phyloP scores from a whole-genome alignment of 2,329 filamentous ascomycete genomes.

The Huntiella abstrusa region DNA sequence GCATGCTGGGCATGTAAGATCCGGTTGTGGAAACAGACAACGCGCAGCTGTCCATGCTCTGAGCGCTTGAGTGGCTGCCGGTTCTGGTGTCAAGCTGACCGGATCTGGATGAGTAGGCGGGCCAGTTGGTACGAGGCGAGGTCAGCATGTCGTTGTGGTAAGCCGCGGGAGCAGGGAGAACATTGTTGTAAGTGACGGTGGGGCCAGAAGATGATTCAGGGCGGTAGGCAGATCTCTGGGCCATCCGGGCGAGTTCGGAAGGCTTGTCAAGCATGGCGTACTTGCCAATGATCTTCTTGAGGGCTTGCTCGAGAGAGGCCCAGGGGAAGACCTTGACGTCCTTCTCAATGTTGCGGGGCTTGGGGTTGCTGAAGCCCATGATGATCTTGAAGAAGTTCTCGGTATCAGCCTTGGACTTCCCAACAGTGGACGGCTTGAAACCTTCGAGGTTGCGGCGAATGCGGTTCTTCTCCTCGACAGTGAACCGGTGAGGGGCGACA shows the following conservation, averaged over 20 bases:
- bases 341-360: conserved; percentile 95
- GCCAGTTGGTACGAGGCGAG: conserved; percentile 1
- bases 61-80: background rate
- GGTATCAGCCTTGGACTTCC: conserved; percentile 77
- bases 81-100: background rate
- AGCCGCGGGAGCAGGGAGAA: background rate
- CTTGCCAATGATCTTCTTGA: conserved; percentile 98
- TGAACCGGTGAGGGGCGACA: conserved; percentile 56
- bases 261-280: conserved; percentile 27
- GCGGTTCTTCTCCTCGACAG: conserved; percentile 94
- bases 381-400: conserved; percentile 98
- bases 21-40: conserved; percentile 19
- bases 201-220: background rate
- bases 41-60: conserved; percentile 19
- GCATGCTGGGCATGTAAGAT: conserved; percentile 19
- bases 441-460: conserved; percentile 91
- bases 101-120: background rate
- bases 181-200: background rate
- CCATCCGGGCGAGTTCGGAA: background rate
- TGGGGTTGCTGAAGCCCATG: conserved; percentile 90
- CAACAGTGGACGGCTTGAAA: conserved; percentile 81
- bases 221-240: background rate
- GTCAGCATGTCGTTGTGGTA: background rate
- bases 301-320: conserved; percentile 68
- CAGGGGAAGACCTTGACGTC: conserved; percentile 98